Evolutionary conservation across 2,329 filamentous ascomycete genomes (phyloP), one percentile per base, ranked within the genome.

Genomic region (Monascus ruber): DNA sequence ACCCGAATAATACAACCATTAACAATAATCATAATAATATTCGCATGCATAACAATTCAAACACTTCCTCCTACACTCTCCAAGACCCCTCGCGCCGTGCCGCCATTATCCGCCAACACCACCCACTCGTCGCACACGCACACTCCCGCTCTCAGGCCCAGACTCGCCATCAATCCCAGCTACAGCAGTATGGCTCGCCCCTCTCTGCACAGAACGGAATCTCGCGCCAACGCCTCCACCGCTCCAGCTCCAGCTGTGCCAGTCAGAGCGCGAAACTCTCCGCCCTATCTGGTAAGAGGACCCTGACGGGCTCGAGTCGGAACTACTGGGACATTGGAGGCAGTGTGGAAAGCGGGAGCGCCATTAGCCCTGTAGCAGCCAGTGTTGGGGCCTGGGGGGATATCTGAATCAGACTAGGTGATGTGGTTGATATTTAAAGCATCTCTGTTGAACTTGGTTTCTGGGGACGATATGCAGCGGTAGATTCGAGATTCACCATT

Each of bases 241-340:
- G 66, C 29, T 60, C 65, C 6, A 64, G 71, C 42, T 76, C 78
- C 42, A 93, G 84, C 59, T 94, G 86, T 59, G 86, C 85, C 4
- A 94, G 85, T 55, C 85, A 94, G 63, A 93, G 85, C 60, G 85
- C 85, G 5, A 81, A 82, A 59, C 77, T 81, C 50, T 85, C 78
- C 11, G 79, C 76, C 58, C 78, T 81, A 50, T 85, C 77, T 28
- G 79, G 77, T 31, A 71, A 73, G 52, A 70, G 74, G 38, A 65
- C 62, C 0, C 48, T 70, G 40, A 65, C 65, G 4, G 74, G 77
- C 28, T 88, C 83, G 34, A 85, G 80, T 34, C 70, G 86, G 38
- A 85, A 94, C 57, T 95, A 93, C 60, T 95, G 88, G 88, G 88
- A 94, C 59, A 77, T 94, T 47, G 85, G 85, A 25, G 83, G 79